Evolutionary conservation across 31 red algal species (phyloP), one percentile per base, ranked within the genome.

Genomic region (Asparagopsis taxiformis): DNA sequence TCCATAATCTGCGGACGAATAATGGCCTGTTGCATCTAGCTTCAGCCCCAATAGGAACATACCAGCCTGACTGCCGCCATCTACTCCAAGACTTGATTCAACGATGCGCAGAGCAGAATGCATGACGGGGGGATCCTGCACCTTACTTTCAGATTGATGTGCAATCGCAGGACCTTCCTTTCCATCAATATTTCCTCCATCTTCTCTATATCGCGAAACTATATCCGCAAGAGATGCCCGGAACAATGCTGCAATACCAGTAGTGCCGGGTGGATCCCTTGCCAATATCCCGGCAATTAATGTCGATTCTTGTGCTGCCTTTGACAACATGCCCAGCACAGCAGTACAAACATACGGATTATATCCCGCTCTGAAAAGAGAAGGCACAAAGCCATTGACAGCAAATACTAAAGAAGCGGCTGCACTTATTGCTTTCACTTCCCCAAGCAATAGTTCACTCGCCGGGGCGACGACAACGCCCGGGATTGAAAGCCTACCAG

Each of bases 81-180:
- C 88, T 1, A 38, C 19, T 56, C 88, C 88, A 64, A 92, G 73
- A 31, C 70, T 68, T 32, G 88, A 77, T 36, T 92, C 88, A 16
- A 92, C 85, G 62, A 89, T 55, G 16, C 68, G 68, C 22, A 89
- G 75, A 8, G 85, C 85, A 32, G 85, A 89, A 66, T 80, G 85
- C 85, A 89, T 89, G 7, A 79, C 43, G 6, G 74, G 85, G 1
- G 74, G 59, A 58, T 35, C 43, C n/a, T 4, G 72, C 4, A 6
- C n/a, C 34, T 63, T 46, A n/a, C 41, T 63, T 35, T 25, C 16
- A 21, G 13, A 11, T 21, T 60, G 9, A 20, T 25, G 11, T 28
- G 22, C 9, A 5, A 5, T 70, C 15, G n/a, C 13, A 3, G 58
- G 41, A 52, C 24, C 66, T 31, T 70, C 66, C 30, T 36, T 65